These are phyloP conservation scores for Suillus lakei DNA, from an alignment of 768 basidiomycete genomes.

Conservation along the genomic window DNA sequence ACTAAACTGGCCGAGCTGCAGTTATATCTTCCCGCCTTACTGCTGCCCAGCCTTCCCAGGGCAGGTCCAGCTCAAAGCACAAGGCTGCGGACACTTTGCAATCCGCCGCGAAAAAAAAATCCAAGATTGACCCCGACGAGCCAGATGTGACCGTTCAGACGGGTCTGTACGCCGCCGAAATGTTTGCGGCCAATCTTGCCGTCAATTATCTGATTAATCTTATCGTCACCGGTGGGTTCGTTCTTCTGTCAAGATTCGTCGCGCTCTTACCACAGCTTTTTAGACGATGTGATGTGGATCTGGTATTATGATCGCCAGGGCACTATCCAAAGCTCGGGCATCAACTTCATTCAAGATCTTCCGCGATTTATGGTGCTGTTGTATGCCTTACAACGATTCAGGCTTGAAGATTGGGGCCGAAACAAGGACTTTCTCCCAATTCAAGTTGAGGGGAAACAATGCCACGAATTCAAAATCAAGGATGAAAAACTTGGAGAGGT, in stretches of 20 bases:
- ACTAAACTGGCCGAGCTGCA: too few species aligned
- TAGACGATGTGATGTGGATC: slow-evolving; percentile 4
- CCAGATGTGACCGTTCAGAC: too few species aligned
- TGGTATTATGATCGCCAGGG: slow-evolving; percentile 1
- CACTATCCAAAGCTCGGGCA: rapidly evolving
- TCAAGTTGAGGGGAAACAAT: neutral
- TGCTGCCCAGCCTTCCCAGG: too few species aligned
- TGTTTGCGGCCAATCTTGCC: too few species aligned
- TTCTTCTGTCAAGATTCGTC: neutral
- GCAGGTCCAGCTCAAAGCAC: too few species aligned
- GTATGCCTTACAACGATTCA: neutral
- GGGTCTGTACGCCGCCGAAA: too few species aligned
- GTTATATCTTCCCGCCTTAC: too few species aligned
- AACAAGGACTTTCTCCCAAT: neutral
- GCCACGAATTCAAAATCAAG: neutral
- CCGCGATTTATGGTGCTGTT: neutral
- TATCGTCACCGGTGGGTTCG: too few species aligned
- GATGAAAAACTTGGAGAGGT: neutral
- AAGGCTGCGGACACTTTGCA: too few species aligned
- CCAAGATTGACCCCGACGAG: too few species aligned
- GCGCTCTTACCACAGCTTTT: neutral
- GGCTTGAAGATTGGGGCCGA: neutral
- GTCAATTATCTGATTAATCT: too few species aligned
- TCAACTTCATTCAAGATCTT: neutral
- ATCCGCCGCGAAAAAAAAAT: too few species aligned